Evolutionary conservation across 176 grass and related monocot genomes (phyloP).

Genomic region (Cocos nucifera): DNA sequence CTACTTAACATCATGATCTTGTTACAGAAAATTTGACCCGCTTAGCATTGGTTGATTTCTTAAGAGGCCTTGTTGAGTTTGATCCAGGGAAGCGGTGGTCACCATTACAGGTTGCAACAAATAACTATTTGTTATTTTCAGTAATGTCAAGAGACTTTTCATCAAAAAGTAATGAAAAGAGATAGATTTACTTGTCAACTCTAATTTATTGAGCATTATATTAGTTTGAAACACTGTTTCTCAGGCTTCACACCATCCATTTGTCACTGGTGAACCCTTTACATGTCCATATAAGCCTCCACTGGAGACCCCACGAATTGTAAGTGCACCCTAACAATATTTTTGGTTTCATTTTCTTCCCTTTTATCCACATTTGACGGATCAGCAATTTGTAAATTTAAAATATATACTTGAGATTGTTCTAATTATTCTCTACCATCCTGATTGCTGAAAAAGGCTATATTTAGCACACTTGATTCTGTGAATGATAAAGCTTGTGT

Average conservation of each 20-base stretch:
- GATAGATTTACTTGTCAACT: neutral
- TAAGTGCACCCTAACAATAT: slow-evolving; percentile 32
- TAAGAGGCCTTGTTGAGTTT: slow-evolving; percentile 95
- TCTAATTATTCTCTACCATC: too few species aligned
- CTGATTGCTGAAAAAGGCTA: too few species aligned
- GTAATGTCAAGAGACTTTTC: neutral
- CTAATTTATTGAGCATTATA: neutral
- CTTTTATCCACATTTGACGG: too few species aligned
- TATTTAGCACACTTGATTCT: too few species aligned
- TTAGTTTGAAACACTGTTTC: slow-evolving; percentile 23
- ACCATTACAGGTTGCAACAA: slow-evolving; percentile 58
- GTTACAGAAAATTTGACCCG: slow-evolving; percentile 54
- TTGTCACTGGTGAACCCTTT: slow-evolving; percentile 89
- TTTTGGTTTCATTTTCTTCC: too few species aligned
- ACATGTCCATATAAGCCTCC: slow-evolving; percentile 64
- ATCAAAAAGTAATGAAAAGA: slow-evolving; percentile 1
- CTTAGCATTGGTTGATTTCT: slow-evolving; percentile 91
- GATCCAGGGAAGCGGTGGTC: slow-evolving; percentile 96
- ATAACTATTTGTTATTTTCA: slow-evolving; percentile 2
- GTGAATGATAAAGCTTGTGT: too few species aligned
- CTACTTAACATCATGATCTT: slow-evolving; percentile 6
- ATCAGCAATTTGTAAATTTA: too few species aligned
- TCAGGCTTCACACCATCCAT: slow-evolving; percentile 93
- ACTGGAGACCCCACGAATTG: slow-evolving; percentile 72
- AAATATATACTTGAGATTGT: too few species aligned